Conservation (phyloP, 371 early-diverging fungal genomes). For the Mucor racemosus region DNA sequence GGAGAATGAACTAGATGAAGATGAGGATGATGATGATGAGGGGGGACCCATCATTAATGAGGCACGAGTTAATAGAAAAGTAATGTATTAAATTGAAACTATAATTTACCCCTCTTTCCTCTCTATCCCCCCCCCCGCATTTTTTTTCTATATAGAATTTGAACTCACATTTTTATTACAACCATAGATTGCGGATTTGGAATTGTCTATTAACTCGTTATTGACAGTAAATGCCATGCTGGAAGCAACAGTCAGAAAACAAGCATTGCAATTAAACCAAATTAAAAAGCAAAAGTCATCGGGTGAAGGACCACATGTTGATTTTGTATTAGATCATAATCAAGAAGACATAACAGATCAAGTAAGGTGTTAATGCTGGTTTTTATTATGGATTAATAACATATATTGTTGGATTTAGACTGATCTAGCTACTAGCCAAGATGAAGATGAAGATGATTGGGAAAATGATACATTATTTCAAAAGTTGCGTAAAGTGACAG, state of each 20-base stretch:
- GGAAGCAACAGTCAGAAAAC: conserved; percentile 54
- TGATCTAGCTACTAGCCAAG: not conserved
- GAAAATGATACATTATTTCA: conserved; percentile 50
- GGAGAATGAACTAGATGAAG: not conserved
- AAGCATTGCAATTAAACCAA: conserved; percentile 52
- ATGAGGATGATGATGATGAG: conserved; percentile 28
- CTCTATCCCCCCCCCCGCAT: not conserved
- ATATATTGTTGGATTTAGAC: not conserved
- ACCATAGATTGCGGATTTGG: conserved; percentile 57
- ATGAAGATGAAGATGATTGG: conserved; percentile 41
- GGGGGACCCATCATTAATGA: conserved; percentile 36
- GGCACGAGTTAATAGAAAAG: conserved; percentile 55
- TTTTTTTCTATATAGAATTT: not conserved
- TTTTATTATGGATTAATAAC: too few relatives aligned
- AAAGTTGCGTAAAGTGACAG: conserved; percentile 42
- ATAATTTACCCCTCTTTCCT: not conserved
- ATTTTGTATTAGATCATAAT: conserved; percentile 5
- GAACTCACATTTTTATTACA: not conserved
- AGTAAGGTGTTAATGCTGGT: not conserved
- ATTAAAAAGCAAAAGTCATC: conserved; percentile 37
- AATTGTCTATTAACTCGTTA: conserved; percentile 55
- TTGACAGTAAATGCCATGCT: conserved; percentile 56
- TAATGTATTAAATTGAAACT: conserved; percentile 7
- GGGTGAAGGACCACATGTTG: not conserved
- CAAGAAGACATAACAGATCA: conserved; percentile 3